Evolutionary conservation across 2,329 filamentous ascomycete species (phyloP).

Genomic region (Exophiala oligosperma): DNA sequence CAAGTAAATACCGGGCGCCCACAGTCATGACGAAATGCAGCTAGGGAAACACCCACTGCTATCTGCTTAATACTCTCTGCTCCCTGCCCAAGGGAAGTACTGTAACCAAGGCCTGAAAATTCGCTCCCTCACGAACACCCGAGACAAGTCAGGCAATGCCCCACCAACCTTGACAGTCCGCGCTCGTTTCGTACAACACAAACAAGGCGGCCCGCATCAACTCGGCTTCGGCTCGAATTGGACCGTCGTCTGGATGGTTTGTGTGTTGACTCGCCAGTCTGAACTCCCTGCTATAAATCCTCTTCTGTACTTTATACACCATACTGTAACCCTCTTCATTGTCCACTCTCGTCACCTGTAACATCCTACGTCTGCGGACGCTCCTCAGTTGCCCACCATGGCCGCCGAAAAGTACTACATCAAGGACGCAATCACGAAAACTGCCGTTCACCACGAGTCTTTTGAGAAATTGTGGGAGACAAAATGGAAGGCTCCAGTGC

Average conservation of each 20-base stretch:
- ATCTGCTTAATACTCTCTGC: too few species aligned
- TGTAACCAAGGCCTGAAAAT: too few species aligned
- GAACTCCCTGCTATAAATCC: background rate
- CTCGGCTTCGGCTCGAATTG: background rate
- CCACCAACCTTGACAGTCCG: background rate
- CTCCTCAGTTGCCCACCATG: slow-evolving; percentile 13
- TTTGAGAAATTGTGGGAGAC: slow-evolving; percentile 70
- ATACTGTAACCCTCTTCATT: too few species aligned
- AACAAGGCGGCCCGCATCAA: background rate
- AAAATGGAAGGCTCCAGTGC: slow-evolving; percentile 70
- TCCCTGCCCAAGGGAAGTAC: too few species aligned
- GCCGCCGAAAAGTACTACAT: slow-evolving; percentile 33
- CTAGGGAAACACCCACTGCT: too few species aligned
- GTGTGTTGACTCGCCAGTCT: background rate
- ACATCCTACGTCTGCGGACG: background rate
- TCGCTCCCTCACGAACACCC: too few species aligned
- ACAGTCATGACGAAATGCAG: too few species aligned
- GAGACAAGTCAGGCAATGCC: background rate
- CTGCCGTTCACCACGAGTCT: slow-evolving; percentile 58
- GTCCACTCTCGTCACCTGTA: too few species aligned
- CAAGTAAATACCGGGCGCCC: too few species aligned
- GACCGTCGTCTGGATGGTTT: background rate
- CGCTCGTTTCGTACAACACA: background rate
- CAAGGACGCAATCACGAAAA: slow-evolving; percentile 49
- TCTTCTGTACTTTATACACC: background rate